Evolutionary conservation across 257 asterid species (phyloP).

Genomic region (Striga asiatica): DNA sequence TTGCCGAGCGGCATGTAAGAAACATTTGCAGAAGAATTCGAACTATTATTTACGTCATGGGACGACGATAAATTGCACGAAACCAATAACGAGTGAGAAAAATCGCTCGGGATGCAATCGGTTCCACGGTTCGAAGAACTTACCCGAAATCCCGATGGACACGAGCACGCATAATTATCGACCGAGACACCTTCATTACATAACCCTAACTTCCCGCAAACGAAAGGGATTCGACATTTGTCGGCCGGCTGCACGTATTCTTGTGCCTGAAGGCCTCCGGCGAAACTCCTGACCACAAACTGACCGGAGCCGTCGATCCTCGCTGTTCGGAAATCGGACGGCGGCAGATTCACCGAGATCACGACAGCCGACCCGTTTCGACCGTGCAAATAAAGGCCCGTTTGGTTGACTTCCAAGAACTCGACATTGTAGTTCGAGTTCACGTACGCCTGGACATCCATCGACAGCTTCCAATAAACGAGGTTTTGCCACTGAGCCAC

Average conservation of each 20-base stretch:
- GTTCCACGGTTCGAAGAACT: slow-evolving; percentile 18
- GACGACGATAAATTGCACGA: slow-evolving; percentile 46
- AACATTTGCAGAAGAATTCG: slow-evolving; percentile 12
- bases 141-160: slow-evolving; percentile 35
- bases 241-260: slow-evolving; percentile 41
- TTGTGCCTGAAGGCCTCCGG: slow-evolving; percentile 12
- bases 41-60: neutral
- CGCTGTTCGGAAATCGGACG: slow-evolving; percentile 33
- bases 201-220: slow-evolving; percentile 45
- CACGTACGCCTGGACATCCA: slow-evolving; percentile 32
- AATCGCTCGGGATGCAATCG: slow-evolving; percentile 35
- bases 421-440: slow-evolving; percentile 24
- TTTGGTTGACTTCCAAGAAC: slow-evolving; percentile 30
- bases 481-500: slow-evolving; percentile 32
- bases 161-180: slow-evolving; percentile 36
- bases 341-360: slow-evolving; percentile 25
- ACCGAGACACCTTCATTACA: slow-evolving; percentile 28
- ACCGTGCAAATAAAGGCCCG: slow-evolving; percentile 47
- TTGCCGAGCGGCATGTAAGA: slow-evolving; percentile 40
- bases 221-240: slow-evolving; percentile 34
- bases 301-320: slow-evolving; percentile 46
- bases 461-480: slow-evolving; percentile 51
- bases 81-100: slow-evolving; percentile 32
- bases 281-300: slow-evolving; percentile 35
- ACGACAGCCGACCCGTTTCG: slow-evolving; percentile 34